Percentiles rank a stretch among this genome's conserved stretches.
These are phyloP conservation scores for Euclidium syriacum DNA, from an alignment of 345 rosid genomes.

Conservation along the genomic window DNA sequence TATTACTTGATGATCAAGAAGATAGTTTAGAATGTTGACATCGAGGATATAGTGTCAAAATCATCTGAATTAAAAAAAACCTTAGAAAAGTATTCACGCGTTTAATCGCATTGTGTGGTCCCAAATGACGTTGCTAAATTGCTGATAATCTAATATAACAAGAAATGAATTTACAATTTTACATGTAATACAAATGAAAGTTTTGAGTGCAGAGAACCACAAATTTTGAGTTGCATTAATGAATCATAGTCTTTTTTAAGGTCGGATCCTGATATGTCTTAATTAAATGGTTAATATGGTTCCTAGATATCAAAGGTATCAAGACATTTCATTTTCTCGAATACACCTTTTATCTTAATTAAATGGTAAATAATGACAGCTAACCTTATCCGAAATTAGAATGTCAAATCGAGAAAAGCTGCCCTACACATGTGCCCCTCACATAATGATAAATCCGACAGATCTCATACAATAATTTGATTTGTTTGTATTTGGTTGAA, in stretches of 20 bases:
- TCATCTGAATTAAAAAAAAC: not conserved
- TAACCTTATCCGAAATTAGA: slow-evolving; percentile 6
- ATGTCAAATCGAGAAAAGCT: slow-evolving; percentile 6
- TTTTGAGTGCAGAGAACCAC: too few species aligned
- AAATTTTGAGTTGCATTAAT: not conserved
- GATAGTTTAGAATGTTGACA: slow-evolving; percentile 7
- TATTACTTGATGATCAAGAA: not conserved
- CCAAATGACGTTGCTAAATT: not conserved
- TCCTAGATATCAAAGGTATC: not conserved
- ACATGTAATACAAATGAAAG: not conserved
- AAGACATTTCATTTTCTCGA: not conserved
- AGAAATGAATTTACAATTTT: too few species aligned
- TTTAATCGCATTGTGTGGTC: slow-evolving; percentile 5
- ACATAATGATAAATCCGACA: not conserved
- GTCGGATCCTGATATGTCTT: too few species aligned
- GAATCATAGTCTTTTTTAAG: not conserved
- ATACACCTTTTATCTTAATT: slow-evolving; percentile 1
- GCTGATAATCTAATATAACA: not conserved
- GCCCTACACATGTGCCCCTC: slow-evolving; percentile 16
- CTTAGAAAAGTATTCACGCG: slow-evolving; percentile 1
- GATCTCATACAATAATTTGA: not conserved
- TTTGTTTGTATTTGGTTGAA: slow-evolving; percentile 1
- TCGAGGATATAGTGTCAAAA: not conserved
- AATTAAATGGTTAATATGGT: too few species aligned
- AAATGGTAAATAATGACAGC: not conserved